A percentile compares a stretch with the other conserved stretches of the same genome.
Evolutionary conservation across 1,139 yeast genomes (phyloP).

Genomic region (Nadsonia commutata): DNA sequence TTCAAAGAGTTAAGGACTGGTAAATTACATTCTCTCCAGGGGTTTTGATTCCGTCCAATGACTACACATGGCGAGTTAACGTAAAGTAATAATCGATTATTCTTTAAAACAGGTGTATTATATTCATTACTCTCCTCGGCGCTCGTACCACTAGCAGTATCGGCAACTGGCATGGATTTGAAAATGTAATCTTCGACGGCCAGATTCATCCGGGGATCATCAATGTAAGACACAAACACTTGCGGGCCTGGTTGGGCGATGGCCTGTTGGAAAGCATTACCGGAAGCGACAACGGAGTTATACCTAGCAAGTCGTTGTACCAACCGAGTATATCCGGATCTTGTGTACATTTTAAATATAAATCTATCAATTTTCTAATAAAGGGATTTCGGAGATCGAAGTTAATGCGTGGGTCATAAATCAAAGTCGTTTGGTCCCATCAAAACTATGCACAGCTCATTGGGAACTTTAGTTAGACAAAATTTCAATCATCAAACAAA

Average conservation of each 20-base stretch:
- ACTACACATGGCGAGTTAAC: conserved; percentile 76
- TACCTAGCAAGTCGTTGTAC: too few species aligned
- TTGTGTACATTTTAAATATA: too few species aligned
- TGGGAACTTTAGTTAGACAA: too few species aligned
- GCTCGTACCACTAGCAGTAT: conserved; percentile 7
- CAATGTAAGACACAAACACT: conserved; percentile 31
- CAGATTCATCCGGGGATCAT: conserved; percentile 62
- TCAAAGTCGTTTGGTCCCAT: too few species aligned
- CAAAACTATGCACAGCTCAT: too few species aligned
- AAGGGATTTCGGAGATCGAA: too few species aligned
- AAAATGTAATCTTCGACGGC: conserved; percentile 76
- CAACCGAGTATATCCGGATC: too few species aligned
- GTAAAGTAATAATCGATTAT: conserved; percentile 55
- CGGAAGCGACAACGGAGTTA: too few species aligned
- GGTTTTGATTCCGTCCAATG: conserved; percentile 91
- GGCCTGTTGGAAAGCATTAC: background rate
- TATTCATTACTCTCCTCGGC: conserved; percentile 4
- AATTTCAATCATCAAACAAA: too few species aligned
- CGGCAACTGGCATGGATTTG: conserved; percentile 37
- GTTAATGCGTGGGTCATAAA: too few species aligned
- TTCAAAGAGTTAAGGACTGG: conserved; percentile 36
- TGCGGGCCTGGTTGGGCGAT: conserved; percentile 4
- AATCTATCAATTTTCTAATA: too few species aligned
- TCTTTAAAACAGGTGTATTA: conserved; percentile 11
- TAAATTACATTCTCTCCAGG: conserved; percentile 76